phyloP scores from a whole-genome alignment of 345 rosid species.

The Nasturtium officinale region DNA sequence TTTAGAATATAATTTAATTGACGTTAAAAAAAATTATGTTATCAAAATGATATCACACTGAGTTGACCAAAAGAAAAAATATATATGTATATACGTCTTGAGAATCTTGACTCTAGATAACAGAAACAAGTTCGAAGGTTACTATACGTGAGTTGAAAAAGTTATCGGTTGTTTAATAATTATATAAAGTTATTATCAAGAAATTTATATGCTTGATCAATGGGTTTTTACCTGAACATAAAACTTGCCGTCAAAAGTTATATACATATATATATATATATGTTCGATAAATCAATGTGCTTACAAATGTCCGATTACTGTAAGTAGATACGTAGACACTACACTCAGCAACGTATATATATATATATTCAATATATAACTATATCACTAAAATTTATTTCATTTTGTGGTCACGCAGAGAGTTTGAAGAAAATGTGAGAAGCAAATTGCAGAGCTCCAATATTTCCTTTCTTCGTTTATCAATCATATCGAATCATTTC shows the following conservation, averaged over 20 bases:
- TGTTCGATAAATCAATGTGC: background rate
- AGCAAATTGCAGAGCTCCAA: constrained; percentile 23
- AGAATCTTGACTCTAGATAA: background rate
- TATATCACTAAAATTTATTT: constrained; percentile 1
- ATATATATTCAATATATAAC: background rate
- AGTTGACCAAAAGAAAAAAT: too few relatives aligned
- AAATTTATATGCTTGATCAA: background rate
- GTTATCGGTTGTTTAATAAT: background rate
- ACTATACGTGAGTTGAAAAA: background rate
- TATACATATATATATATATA: background rate
- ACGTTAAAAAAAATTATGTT: background rate
- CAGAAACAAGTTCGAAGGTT: background rate
- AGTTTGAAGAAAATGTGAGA: constrained; percentile 16
- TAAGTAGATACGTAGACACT: background rate
- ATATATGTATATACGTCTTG: too few relatives aligned
- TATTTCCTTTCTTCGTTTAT: constrained; percentile 11
- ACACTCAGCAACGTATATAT: background rate
- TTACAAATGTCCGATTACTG: background rate
- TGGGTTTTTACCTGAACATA: background rate
- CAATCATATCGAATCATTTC: constrained; percentile 14
- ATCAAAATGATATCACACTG: background rate
- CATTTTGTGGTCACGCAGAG: constrained; percentile 18
- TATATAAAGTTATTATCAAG: background rate
- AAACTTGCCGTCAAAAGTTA: background rate
- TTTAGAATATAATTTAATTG: background rate